Evolutionary conservation across 768 basidiomycete species (phyloP).

Genomic region (Termitomyces sp.): DNA sequence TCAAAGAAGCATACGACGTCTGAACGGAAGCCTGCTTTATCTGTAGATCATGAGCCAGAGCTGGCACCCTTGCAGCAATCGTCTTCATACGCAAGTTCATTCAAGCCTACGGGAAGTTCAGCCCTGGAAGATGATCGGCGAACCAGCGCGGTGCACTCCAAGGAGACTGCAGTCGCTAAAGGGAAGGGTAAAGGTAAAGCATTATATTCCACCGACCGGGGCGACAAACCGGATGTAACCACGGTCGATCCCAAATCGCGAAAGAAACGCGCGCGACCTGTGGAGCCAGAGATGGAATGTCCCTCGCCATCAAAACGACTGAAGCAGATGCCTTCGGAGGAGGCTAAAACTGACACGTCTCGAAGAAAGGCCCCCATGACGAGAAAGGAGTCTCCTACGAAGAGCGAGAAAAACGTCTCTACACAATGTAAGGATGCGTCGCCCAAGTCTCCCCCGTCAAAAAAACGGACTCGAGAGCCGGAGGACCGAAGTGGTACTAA

Average conservation of each 20-base stretch:
- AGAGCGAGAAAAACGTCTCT: no score
- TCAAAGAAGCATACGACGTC: background rate
- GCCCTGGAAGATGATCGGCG: background rate
- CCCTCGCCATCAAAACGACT: background rate
- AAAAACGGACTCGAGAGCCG: slow-evolving; percentile 6
- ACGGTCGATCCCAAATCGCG: background rate
- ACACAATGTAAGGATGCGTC: background rate
- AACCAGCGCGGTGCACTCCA: background rate
- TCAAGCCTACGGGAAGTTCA: background rate
- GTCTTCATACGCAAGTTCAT: background rate
- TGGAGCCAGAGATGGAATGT: background rate
- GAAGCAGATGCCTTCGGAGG: background rate
- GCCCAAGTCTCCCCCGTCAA: background rate
- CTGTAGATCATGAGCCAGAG: background rate
- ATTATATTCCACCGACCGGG: background rate
- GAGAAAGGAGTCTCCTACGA: background rate
- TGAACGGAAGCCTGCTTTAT: background rate
- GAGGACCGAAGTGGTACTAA: background rate
- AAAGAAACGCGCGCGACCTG: background rate
- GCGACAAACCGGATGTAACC: background rate
- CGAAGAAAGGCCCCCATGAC: background rate
- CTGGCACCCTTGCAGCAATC: background rate
- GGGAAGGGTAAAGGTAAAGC: background rate
- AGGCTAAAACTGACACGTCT: background rate
- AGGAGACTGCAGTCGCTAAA: background rate